A percentile compares a stretch with the other conserved stretches of the same genome.
Conservation (phyloP, 2,329 filamentous ascomycete genomes). For the Xylariaceae sp. region DNA sequence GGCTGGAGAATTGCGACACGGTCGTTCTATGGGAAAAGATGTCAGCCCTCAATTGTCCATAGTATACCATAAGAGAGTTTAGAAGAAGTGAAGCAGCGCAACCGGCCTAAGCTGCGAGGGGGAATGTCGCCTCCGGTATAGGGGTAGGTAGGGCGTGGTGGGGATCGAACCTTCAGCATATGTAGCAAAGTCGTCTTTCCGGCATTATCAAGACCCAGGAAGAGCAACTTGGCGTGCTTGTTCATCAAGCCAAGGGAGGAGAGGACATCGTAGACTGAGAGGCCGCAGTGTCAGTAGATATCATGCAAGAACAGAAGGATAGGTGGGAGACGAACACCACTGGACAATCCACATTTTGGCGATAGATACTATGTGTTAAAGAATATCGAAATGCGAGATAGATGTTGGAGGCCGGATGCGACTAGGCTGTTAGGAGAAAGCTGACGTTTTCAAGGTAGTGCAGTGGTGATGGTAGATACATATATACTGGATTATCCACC, state of each 20-base stretch:
- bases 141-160: constrained; percentile 10
- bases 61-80: background rate
- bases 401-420: constrained; percentile 5
- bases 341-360: constrained; percentile 88
- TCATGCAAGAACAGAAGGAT: constrained; percentile 18
- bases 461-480: constrained; percentile 2
- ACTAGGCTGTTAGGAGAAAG: constrained; percentile 18
- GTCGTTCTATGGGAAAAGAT: constrained; percentile 70
- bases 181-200: constrained; percentile 94
- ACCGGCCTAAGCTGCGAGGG: constrained; percentile 7
- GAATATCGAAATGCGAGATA: constrained; percentile 12
- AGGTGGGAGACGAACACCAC: constrained; percentile 75
- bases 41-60: constrained; percentile 9
- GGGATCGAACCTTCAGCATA: constrained; percentile 82
- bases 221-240: constrained; percentile 95
- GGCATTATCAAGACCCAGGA: constrained; percentile 92
- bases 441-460: constrained; percentile 24
- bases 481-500: background rate
- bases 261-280: constrained; percentile 84
- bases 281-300: constrained; percentile 35
- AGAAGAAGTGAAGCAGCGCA: constrained; percentile 11
- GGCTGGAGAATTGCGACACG: constrained; percentile 90
- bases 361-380: constrained; percentile 12
- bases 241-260: constrained; percentile 87
- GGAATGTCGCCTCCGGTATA: background rate